These are phyloP conservation scores for Fusarium equiseti DNA, from an alignment of 2,329 filamentous ascomycete species.

Conservation along the genomic window DNA sequence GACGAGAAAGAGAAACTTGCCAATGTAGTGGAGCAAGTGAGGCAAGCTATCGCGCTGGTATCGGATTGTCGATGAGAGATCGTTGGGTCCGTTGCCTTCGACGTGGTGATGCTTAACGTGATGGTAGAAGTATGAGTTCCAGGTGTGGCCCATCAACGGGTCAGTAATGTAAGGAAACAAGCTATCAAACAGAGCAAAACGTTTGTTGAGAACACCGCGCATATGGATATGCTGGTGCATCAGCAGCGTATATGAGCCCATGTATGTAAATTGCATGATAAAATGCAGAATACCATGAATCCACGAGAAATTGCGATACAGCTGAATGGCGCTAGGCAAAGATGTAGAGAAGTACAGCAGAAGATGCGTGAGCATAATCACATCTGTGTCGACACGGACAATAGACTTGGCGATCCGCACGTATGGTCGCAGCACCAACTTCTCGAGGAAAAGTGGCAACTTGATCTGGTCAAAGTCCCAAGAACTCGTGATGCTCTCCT, in stretches of 20 bases:
- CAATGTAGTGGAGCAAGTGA: conserved; percentile 79
- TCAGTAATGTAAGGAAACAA: conserved; percentile 80
- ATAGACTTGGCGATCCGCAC: conserved; percentile 65
- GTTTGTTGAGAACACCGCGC: conserved; percentile 73
- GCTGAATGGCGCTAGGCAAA: conserved; percentile 73
- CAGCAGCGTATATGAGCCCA: conserved; percentile 82
- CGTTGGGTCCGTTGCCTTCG: conserved; percentile 81
- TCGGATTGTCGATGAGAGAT: conserved; percentile 80
- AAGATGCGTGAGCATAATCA: conserved; percentile 82
- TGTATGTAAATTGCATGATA: conserved; percentile 74
- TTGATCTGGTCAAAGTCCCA: conserved; percentile 38
- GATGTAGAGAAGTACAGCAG: conserved; percentile 77
- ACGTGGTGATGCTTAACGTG: conserved; percentile 90
- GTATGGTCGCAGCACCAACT: conserved; percentile 68
- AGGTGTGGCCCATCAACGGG: conserved; percentile 84
- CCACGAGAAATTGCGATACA: conserved; percentile 76
- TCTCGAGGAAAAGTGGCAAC: conserved; percentile 26
- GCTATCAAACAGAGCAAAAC: conserved; percentile 68
- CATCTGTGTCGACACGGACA: conserved; percentile 76
- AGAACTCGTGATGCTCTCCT: conserved; percentile 25
- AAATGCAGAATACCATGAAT: conserved; percentile 75
- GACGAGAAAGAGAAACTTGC: conserved; percentile 77
- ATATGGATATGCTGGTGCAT: conserved; percentile 89
- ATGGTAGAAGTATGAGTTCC: conserved; percentile 88
- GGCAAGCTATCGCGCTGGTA: conserved; percentile 77